These are phyloP conservation scores for Remersonia thermophila DNA, from an alignment of 2,329 filamentous ascomycete species.

Conservation along the genomic window DNA sequence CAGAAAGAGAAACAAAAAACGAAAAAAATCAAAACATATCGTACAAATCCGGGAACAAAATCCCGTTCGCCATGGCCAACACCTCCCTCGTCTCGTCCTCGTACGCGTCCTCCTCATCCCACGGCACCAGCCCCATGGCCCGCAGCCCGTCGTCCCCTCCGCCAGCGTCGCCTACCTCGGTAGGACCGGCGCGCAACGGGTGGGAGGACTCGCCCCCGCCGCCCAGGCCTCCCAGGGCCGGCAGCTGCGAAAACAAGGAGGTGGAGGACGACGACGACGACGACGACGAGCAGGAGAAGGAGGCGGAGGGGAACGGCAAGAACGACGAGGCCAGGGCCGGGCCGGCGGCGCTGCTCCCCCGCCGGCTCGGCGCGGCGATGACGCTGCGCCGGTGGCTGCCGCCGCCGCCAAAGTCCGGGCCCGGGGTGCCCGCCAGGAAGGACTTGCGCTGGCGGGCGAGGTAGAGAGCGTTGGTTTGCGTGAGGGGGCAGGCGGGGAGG, in stretches of 20 bases:
- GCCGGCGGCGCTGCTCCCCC: too few species aligned
- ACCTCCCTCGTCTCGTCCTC: constrained; percentile 23
- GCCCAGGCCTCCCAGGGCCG: too few species aligned
- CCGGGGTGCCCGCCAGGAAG: constrained; percentile 29
- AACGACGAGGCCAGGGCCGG: too few species aligned
- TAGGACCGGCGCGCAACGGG: too few species aligned
- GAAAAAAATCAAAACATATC: constrained; percentile 15
- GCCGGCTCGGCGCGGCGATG: too few species aligned
- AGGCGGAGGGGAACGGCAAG: too few species aligned
- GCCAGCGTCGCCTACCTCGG: constrained; percentile 26
- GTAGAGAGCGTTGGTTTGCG: constrained; percentile 31
- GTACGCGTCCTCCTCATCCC: constrained; percentile 26
- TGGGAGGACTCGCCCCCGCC: too few species aligned
- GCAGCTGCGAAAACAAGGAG: too few species aligned
- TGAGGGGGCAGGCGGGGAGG: constrained; percentile 29
- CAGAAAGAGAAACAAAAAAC: neutral
- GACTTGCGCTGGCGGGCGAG: constrained; percentile 30
- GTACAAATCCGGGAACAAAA: constrained; percentile 30
- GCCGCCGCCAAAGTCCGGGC: constrained; percentile 27
- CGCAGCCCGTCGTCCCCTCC: constrained; percentile 28
- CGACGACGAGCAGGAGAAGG: too few species aligned
- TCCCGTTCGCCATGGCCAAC: constrained; percentile 26
- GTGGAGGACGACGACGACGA: too few species aligned
- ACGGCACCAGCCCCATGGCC: constrained; percentile 30
- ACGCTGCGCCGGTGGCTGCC: neutral